Percentiles rank a stretch among this genome's conserved stretches.
phyloP scores from a whole-genome alignment of 345 rosid species.

The Salix exigua region DNA sequence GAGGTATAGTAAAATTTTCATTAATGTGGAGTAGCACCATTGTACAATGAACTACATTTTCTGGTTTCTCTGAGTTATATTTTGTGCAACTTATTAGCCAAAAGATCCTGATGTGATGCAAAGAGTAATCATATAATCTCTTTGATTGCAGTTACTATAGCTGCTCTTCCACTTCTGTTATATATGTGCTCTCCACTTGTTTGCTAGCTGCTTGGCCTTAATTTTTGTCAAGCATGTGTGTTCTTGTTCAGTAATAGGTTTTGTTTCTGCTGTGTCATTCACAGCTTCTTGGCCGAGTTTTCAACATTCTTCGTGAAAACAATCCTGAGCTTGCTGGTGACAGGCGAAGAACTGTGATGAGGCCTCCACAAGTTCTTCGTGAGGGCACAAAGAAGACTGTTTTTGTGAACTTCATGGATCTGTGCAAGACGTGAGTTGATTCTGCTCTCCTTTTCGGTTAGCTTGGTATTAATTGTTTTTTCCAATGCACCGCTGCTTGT shows the following conservation, averaged over 20 bases:
- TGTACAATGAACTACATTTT: background rate
- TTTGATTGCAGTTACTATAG: background rate
- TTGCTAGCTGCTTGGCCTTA: background rate
- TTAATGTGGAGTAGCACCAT: background rate
- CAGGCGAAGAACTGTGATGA: constrained; percentile 94
- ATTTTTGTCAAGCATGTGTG: background rate
- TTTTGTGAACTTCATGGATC: constrained; percentile 93
- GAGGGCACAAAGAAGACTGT: constrained; percentile 99
- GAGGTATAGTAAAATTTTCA: constrained; percentile 50
- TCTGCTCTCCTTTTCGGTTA: background rate
- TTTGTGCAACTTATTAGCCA: background rate
- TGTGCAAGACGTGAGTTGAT: constrained; percentile 70
- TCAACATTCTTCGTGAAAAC: constrained; percentile 84
- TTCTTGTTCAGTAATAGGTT: background rate
- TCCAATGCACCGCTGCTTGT: background rate
- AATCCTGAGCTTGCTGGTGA: constrained; percentile 97
- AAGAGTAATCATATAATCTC: background rate
- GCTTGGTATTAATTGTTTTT: background rate
- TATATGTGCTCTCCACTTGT: background rate
- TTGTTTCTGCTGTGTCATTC: constrained; percentile 1
- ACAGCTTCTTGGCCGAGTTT: constrained; percentile 91
- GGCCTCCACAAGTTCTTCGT: constrained; percentile 96
- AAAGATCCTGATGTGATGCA: background rate
- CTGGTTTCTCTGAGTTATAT: background rate
- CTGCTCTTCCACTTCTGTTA: background rate